A percentile compares a stretch with the other conserved stretches of the same genome.
Conservation (phyloP, 306 rosid genomes). For the Neltuma alba region DNA sequence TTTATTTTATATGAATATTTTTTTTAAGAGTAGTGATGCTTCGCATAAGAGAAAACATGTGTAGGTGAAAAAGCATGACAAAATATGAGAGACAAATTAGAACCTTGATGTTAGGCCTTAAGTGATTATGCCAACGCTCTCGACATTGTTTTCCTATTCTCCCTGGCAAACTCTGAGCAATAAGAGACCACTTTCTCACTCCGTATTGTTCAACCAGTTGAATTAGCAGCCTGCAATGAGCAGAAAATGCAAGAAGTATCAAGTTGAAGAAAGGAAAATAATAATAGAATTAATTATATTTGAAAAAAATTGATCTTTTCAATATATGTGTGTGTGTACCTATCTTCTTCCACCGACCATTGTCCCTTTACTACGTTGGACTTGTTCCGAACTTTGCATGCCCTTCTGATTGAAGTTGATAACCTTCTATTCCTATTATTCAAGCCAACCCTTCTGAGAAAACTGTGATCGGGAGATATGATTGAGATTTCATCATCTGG, state of each 20-base stretch:
- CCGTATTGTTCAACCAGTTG: conserved; percentile 83
- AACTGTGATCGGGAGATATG: conserved; percentile 47
- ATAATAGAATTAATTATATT: neutral
- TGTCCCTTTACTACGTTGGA: conserved; percentile 74
- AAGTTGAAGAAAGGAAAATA: neutral
- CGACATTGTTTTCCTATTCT: conserved; percentile 94
- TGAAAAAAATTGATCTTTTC: neutral
- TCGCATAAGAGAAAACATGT: too few relatives aligned
- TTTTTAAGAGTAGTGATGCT: too few relatives aligned
- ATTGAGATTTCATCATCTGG: conserved; percentile 70
- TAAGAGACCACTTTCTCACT: conserved; percentile 85
- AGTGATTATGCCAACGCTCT: conserved; percentile 96
- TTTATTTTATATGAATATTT: neutral
- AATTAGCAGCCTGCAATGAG: conserved; percentile 59
- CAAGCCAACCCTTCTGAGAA: conserved; percentile 40
- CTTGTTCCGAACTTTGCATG: conserved; percentile 54
- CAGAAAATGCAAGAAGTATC: neutral
- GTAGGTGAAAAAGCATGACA: too few relatives aligned
- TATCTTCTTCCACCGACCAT: conserved; percentile 88
- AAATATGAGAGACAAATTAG: neutral
- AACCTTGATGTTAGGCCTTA: conserved; percentile 93
- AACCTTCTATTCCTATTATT: conserved; percentile 36
- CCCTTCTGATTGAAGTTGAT: conserved; percentile 36
- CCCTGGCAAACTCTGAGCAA: conserved; percentile 83
- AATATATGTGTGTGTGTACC: conserved; percentile 40